Base-by-base conservation (phyloP, 1,284 basidiomycete genomes). In the Tremellales sp. region DNA sequence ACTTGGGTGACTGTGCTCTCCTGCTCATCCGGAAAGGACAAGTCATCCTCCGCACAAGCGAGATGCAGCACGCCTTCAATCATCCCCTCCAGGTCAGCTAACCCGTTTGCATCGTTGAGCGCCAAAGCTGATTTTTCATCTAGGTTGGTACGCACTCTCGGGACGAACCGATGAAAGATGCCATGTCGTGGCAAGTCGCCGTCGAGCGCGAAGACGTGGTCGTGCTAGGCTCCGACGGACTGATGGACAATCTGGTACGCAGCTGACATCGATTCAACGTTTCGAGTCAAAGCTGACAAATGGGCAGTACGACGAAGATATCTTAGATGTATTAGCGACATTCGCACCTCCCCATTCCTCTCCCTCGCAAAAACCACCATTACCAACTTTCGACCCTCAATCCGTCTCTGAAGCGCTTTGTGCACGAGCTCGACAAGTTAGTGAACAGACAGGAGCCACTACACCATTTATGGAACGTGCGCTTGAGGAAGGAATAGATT, bases 51-150 rank as follows among this genome's bases (percentile, higher is more conserved):
- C 80, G 91, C 36, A 89, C 84, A 40, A 82, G 88, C 48, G 93
- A 97, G 74, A 94, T 96, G 85, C 93, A 93, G 82, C 93, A 91
- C 80, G 76, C 86, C 66, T 94, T 96, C 77, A 97, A 97, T 70
- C 92, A 88, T 41, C 91, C 90, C 0, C 81, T 88, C 5, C 68
- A 70, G 46, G 53, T 48, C 37, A 41, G 53, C 48, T 25, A n/a
- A 24, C 25, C 17, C 36, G 13, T 43, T 21, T 36, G 13, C n/a
- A 33, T 17, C 25, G 23, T 39, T 42, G 25, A 3, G 11, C 29
- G 3, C 15, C 33, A 29, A 7, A 21, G 24, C 48, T 44, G 43
- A 49, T 31, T 4, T n/a, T n/a, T n/a, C n/a, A n/a, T 2, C 25
- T 89, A 93, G 70, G 81, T 96, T 1, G 89, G 89, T 1, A 90